Evolutionary conservation across 768 basidiomycete species (phyloP).

Genomic region (Trichaptum fuscoviolaceum): DNA sequence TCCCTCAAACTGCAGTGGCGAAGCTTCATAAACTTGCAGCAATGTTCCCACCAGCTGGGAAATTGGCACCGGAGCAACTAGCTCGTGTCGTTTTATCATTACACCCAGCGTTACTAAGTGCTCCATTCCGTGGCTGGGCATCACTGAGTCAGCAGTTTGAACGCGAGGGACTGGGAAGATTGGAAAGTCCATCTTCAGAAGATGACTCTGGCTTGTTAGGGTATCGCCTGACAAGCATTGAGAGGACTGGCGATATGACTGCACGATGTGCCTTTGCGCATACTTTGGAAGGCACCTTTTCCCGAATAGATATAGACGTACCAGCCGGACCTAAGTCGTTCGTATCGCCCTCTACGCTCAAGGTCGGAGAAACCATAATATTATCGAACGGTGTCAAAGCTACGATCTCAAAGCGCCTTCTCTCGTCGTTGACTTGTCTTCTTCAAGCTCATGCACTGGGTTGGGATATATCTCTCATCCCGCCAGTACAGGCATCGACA

Average conservation of each 20-base stretch:
- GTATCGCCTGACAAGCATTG: constrained; percentile 39
- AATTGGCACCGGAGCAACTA: constrained; percentile 43
- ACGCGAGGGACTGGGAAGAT: constrained; percentile 47
- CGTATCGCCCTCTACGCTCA: constrained; percentile 14
- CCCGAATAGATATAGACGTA: constrained; percentile 40
- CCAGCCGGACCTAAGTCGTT: constrained; percentile 47
- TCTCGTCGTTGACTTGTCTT: constrained; percentile 53
- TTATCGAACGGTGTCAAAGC: background rate
- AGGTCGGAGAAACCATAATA: constrained; percentile 18
- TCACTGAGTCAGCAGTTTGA: constrained; percentile 50
- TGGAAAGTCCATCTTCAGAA: constrained; percentile 40
- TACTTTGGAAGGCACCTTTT: constrained; percentile 34
- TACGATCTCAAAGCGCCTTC: constrained; percentile 32
- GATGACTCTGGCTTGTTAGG: constrained; percentile 49
- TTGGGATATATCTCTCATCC: constrained; percentile 61
- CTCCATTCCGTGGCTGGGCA: constrained; percentile 59
- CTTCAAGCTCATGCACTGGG: constrained; percentile 59
- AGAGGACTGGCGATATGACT: constrained; percentile 33
- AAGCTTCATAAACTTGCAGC: constrained; percentile 44
- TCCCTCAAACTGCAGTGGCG: constrained; percentile 57
- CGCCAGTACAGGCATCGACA: constrained; percentile 51
- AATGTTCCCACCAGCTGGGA: constrained; percentile 41
- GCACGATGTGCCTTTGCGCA: constrained; percentile 38
- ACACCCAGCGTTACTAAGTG: constrained; percentile 53
- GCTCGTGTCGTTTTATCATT: constrained; percentile 49